Base-by-base conservation (phyloP, 2,329 filamentous ascomycete species). In the Pyrenophora tritici-repentis region DNA sequence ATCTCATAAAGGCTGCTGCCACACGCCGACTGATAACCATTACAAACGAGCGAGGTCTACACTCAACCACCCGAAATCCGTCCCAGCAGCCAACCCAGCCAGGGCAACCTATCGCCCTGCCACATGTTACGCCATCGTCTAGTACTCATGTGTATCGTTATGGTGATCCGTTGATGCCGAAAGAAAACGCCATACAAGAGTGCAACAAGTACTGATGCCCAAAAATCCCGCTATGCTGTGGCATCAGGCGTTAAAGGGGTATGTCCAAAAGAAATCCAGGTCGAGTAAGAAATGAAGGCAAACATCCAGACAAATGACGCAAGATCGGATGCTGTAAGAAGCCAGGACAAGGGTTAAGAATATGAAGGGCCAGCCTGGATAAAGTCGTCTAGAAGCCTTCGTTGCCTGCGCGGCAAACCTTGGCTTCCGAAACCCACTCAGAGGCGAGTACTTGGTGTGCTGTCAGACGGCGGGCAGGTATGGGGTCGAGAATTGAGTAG, bases 371-470 rank as follows among this genome's bases (percentile, higher is more conserved):
- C 45, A 52, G 48, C 50, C 38, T 31, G 26, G 33, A 24, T 53
- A 34, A 33, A 24, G 50, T 45, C 48, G 42, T 58, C 79, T 83
- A 97, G 66, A 95, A 87, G 50, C 94, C 94, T 81, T 97, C 92
- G 76, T 97, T 90, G 62, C 93, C 94, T 55, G 94, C 93, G 76
- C 92, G 94, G 80, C 94, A 99, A 50, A 97, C 83, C 77, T 92
- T 96, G 76, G 97, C 97, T 75, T 97, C 93, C 63, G 94, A 90
- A 62, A 94, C 91, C 94, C 94, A 99, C 79, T 99, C 94, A 4
- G 93, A 97, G 76, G 96, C 96, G 67, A 99, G 85, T 50, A 97
- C 91, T 77, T 99, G 94, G 34, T 92, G 93, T 51, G 94, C 93
- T 24, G 91, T 97, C 72, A 99, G 93, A 64, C 94, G 90, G 59